Base-by-base conservation (phyloP, 495 filamentous ascomycete genomes). In the Talaromyces proteolyticus region DNA sequence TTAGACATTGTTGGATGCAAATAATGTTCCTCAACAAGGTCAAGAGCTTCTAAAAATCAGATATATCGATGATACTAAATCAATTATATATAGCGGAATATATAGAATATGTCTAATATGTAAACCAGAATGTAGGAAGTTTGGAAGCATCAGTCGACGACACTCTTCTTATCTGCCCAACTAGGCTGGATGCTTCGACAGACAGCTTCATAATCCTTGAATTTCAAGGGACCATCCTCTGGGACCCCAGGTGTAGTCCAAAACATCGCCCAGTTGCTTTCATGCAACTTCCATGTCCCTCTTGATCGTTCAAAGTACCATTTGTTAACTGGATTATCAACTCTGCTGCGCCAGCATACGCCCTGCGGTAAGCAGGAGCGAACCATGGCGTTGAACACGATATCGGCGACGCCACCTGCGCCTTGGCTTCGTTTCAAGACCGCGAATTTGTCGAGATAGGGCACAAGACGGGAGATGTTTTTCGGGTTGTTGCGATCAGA, bases 401-500 rank as follows among this genome's bases (percentile, higher is more conserved):
- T 82, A 56, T 99, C 93, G 1, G 94, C 92, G 4, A 96, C 91
- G 12, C 91, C 91, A 0, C 92, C 91, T 1, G 87, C 85, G 1
- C 93, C 93, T 63, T 99, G 93, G 42, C 82, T 86, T 50, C 84
- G 80, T 58, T 87, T 90, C 4, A 94, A 75, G 2, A 97, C 93
- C 3, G 93, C 93, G 61, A 99, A 99, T 68, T 99, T 99, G 63
- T 99, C 93, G 19, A 99, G 71, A 64, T 99, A 99, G 0, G 92
- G 94, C 0, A 99, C 86, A 62, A 89, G 76, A 3, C 82, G 71
- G 7, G 69, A 68, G 17, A 64, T 55, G 40, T 70, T 73, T 17
- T 65, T 70, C 41, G 74, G 70, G 17, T 78, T 77, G 47, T 74
- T 72, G 42, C 78, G 73, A 43, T 81, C 69, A 16, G 61, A 45